These are phyloP conservation scores for Aspergillus neotritici DNA, from an alignment of 2,329 filamentous ascomycete species.

Conservation along the genomic window DNA sequence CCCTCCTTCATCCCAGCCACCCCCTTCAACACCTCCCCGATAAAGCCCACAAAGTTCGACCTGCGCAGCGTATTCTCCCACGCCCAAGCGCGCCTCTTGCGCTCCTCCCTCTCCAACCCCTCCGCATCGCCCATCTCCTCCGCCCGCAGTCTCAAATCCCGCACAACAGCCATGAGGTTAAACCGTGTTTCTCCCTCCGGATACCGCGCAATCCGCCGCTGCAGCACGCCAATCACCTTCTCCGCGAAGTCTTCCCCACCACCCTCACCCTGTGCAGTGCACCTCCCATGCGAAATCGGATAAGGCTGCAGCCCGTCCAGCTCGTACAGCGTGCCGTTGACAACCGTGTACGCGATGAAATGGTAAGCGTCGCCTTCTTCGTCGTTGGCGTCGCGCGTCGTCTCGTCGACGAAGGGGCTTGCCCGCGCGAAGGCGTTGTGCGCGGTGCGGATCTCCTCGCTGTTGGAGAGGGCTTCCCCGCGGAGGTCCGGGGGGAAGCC, in stretches of 20 bases:
- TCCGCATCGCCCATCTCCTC: slow-evolving; percentile 77
- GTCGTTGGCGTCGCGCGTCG: slow-evolving; percentile 62
- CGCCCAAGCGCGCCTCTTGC: slow-evolving; percentile 78
- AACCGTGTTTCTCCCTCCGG: slow-evolving; percentile 85
- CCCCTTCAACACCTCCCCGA: slow-evolving; percentile 80
- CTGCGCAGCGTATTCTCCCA: slow-evolving; percentile 90
- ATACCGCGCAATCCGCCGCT: slow-evolving; percentile 77
- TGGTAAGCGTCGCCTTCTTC: slow-evolving; percentile 84
- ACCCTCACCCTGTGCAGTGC: slow-evolving; percentile 34
- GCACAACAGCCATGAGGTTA: slow-evolving; percentile 88
- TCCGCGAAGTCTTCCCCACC: slow-evolving; percentile 64
- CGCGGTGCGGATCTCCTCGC: slow-evolving; percentile 64
- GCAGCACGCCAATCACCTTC: slow-evolving; percentile 80
- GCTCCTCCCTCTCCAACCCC: slow-evolving; percentile 69
- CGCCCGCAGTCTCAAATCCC: slow-evolving; percentile 72
- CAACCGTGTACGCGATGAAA: slow-evolving; percentile 88
- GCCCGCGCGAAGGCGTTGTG: slow-evolving; percentile 88
- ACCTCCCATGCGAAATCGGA: slow-evolving; percentile 81
- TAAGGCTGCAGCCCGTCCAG: slow-evolving; percentile 90
- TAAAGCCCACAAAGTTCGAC: slow-evolving; percentile 96
- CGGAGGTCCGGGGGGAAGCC: slow-evolving; percentile 71
- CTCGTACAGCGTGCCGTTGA: slow-evolving; percentile 80
- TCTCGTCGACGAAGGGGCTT: slow-evolving; percentile 91
- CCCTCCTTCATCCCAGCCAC: slow-evolving; percentile 71
- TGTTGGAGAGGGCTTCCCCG: slow-evolving; percentile 67